These are phyloP conservation scores for Mucor saturninus DNA, from an alignment of 371 early-diverging fungal genomes.

Conservation along the genomic window DNA sequence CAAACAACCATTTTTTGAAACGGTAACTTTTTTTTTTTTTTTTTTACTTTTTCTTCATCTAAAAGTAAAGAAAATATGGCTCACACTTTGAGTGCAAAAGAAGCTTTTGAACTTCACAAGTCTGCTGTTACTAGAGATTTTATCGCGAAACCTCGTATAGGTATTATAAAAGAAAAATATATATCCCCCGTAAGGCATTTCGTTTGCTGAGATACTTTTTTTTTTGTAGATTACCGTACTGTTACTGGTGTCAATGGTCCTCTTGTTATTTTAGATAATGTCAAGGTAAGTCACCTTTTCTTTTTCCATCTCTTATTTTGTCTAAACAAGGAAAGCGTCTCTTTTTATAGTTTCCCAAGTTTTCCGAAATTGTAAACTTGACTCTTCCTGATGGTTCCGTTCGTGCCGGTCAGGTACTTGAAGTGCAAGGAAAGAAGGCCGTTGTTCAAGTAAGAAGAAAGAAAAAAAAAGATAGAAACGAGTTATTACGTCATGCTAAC, in stretches of 20 bases:
- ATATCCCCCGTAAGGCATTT: neutral
- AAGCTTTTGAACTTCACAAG: conserved; percentile 73
- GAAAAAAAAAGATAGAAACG: neutral
- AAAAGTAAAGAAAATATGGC: conserved; percentile 26
- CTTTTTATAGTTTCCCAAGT: conserved; percentile 87
- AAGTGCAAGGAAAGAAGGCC: conserved; percentile 98
- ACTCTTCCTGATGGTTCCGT: conserved; percentile 97
- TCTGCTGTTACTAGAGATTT: conserved; percentile 91
- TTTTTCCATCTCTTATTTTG: neutral
- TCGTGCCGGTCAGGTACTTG: conserved; percentile 98
- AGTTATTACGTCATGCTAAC: conserved; percentile 13
- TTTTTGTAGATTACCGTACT: conserved; percentile 90
- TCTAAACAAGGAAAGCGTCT: conserved; percentile 1
- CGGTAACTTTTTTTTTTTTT: too few relatives aligned
- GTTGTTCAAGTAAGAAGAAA: conserved; percentile 86
- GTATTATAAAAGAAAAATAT: conserved; percentile 43
- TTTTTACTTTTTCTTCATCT: too few relatives aligned
- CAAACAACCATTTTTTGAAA: too few relatives aligned
- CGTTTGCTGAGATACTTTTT: neutral
- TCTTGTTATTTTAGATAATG: conserved; percentile 98
- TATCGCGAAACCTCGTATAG: conserved; percentile 87
- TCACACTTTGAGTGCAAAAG: conserved; percentile 50
- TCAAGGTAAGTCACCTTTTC: conserved; percentile 75
- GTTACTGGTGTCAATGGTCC: conserved; percentile 99
- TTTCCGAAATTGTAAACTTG: conserved; percentile 98